Evolutionary conservation across 805 yeast species (phyloP), one percentile per base, ranked within the genome.

Genomic region (Sungouiozyma intestinalis): DNA sequence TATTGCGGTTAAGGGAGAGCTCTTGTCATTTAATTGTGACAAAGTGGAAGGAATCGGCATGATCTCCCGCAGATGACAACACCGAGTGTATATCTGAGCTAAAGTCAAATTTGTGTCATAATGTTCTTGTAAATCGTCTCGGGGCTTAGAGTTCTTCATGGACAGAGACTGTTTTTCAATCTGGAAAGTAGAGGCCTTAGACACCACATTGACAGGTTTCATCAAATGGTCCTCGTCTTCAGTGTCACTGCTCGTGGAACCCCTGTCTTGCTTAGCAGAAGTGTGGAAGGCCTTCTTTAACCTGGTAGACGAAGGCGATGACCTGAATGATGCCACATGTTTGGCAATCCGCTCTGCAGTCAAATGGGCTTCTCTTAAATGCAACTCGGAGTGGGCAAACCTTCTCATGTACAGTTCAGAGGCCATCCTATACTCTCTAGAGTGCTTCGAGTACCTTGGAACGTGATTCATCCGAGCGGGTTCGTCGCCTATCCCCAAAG

Each of bases 1-100:
- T 44, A 88, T 59, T 3, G 75, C 57, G 4, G 85, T 78, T 18
- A 88, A 60, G 3, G 95, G 94, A 1, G 84, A 79, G 37, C 79
- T 72, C 21, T 86, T 78, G 17, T 83, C 85, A 54, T 78, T 79
- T 1, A 85, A 84, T 57, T 85, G 95, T 54, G 82, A 81, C 51
- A 85, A 56, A 5, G 90, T 86, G 2, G 94, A 90, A 3, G 95
- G 90, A 39, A 88, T 88, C 2, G 97, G 97, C 46, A 88, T 61
- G 44, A 88, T 88, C 54, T 88, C 97, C 42, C 97, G 69, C 45
- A 88, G 66, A 60, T 88, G 97, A 58, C 97, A 88, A 60, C 97
- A 90, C 49, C 97, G 69, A 1, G 96, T 85, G 62, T 88, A 88
- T 54, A 90, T 69, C 37, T 77, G 72, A 52, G 85, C 95, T 41